phyloP scores from a whole-genome alignment of 768 basidiomycete species.

The Amanita thiersii region DNA sequence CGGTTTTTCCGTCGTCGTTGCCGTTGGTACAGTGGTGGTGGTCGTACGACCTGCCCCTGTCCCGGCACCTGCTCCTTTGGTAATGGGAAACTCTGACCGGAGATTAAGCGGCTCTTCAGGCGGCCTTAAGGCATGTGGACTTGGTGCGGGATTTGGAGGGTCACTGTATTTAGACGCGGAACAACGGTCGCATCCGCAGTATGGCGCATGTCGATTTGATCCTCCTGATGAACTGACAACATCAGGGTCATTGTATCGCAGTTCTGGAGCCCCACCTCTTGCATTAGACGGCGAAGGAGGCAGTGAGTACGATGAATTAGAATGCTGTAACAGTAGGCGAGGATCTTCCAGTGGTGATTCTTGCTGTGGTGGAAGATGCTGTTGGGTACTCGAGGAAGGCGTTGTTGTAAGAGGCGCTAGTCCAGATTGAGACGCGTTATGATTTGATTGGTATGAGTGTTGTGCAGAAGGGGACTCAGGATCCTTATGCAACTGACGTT shows the following conservation, averaged over 20 bases:
- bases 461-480: conserved; percentile 10
- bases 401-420: neutral
- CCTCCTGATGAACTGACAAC: no score
- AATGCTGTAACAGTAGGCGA: neutral
- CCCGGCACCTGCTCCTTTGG: neutral
- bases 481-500: neutral
- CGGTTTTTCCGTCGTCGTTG: conserved; percentile 52
- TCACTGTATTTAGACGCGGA: conserved; percentile 49
- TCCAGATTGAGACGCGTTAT: conserved; percentile 11
- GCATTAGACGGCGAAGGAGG: conserved; percentile 17
- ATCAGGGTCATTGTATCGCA: no score
- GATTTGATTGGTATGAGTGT: conserved; percentile 34
- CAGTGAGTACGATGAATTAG: conserved; percentile 10
- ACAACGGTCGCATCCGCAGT: conserved; percentile 61
- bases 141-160: conserved; percentile 16
- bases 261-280: no score
- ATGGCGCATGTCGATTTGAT: conserved; percentile 45
- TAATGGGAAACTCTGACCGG: conserved; percentile 14
- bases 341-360: neutral
- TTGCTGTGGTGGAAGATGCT: neutral
- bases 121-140: conserved; percentile 28
- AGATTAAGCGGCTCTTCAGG: conserved; percentile 34
- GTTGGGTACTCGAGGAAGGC: conserved; percentile 1
- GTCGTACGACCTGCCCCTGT: neutral
- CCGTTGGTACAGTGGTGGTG: no score